Conservation (phyloP, 2,329 filamentous ascomycete genomes). For the Verticillium nubilum region DNA sequence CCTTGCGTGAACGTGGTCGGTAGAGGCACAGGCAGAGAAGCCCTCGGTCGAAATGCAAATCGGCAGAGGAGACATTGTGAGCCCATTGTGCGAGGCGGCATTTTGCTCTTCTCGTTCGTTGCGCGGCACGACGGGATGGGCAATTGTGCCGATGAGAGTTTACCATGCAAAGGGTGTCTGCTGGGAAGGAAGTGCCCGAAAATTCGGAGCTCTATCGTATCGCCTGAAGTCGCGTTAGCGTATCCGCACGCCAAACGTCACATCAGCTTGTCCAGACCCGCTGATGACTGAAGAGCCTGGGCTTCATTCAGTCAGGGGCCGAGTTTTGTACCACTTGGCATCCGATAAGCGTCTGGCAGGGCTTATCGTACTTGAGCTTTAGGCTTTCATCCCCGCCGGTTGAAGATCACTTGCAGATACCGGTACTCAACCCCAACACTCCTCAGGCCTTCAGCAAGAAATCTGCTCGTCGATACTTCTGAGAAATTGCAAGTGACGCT, state of each 20-base stretch:
- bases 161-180: neutral
- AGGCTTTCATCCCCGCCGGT: no score
- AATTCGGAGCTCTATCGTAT: neutral
- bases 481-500: no score
- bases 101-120: neutral
- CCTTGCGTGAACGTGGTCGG: slow-evolving; percentile 21
- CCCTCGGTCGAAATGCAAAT: slow-evolving; percentile 5
- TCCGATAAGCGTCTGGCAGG: neutral
- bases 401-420: no score
- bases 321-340: neutral
- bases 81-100: slow-evolving; percentile 11
- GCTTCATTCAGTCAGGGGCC: no score
- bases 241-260: neutral
- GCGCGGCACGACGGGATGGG: neutral
- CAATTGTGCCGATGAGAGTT: neutral
- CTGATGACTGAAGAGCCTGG: no score
- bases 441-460: no score
- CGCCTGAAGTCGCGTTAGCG: neutral
- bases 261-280: no score
- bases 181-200: neutral
- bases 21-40: neutral
- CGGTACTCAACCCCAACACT: no score
- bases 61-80: slow-evolving; percentile 10
- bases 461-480: no score
- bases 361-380: neutral